Percentiles rank a stretch among this genome's conserved stretches.
Evolutionary conservation across 352 stramenopile species (phyloP).

Genomic region (Nothophytophthora sp.): DNA sequence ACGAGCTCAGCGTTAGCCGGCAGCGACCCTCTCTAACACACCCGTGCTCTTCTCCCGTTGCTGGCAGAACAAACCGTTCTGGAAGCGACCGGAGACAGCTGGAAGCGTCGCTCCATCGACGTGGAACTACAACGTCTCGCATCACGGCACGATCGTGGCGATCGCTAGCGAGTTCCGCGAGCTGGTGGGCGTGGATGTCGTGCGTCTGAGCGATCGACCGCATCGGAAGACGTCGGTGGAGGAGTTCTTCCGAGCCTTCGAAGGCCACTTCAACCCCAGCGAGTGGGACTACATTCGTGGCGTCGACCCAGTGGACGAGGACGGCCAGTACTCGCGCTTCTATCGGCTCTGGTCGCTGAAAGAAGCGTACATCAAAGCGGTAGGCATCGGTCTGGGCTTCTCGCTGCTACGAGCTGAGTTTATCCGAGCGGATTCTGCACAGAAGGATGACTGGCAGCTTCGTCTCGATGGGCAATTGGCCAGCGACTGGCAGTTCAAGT

Average conservation of each 20-base stretch:
- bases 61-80: constrained; percentile 66
- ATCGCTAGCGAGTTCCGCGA: constrained; percentile 43
- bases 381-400: constrained; percentile 73
- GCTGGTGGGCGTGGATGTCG: constrained; percentile 72
- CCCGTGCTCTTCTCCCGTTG: too few species aligned
- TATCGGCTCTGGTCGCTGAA: constrained; percentile 81
- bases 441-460: constrained; percentile 33
- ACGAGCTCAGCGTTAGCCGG: too few species aligned
- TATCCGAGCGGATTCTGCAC: not conserved
- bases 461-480: constrained; percentile 38
- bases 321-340: constrained; percentile 42
- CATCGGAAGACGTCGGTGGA: constrained; percentile 13
- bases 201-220: constrained; percentile 56
- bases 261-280: constrained; percentile 46
- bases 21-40: too few species aligned
- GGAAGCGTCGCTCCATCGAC: constrained; percentile 1
- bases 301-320: constrained; percentile 15
- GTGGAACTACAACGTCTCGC: constrained; percentile 87
- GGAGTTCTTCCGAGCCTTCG: constrained; percentile 70
- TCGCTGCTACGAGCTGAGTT: constrained; percentile 61
- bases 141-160: constrained; percentile 68
- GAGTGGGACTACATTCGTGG: constrained; percentile 64
- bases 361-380: constrained; percentile 75
- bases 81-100: constrained; percentile 26
- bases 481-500: constrained; percentile 49